Conservation (phyloP, 108 stramenopile genomes). For the Cyclotella kingstonii region DNA sequence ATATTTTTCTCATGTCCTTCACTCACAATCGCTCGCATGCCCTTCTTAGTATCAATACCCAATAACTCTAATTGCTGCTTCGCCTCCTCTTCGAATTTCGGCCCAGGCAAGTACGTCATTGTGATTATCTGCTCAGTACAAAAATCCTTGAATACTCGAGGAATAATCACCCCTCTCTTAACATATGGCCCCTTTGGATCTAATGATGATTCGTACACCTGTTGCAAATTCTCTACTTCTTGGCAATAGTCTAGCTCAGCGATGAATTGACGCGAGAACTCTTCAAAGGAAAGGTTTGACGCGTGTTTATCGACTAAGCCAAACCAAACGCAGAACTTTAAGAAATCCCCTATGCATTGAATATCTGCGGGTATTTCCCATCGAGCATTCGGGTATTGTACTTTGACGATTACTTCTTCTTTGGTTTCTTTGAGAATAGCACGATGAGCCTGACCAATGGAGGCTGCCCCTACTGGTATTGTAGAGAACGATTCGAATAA, state of each 20-base stretch:
- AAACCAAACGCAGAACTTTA: slow-evolving; percentile 65
- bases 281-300: slow-evolving; percentile 55
- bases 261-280: slow-evolving; percentile 73
- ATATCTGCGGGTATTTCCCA: slow-evolving; percentile 85
- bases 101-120: slow-evolving; percentile 73
- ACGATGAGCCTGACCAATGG: slow-evolving; percentile 90
- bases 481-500: slow-evolving; percentile 79
- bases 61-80: slow-evolving; percentile 50
- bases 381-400: slow-evolving; percentile 87
- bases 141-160: slow-evolving; percentile 48
- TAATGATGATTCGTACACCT: slow-evolving; percentile 56
- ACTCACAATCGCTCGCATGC: slow-evolving; percentile 41
- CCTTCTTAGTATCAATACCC: slow-evolving; percentile 61
- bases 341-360: slow-evolving; percentile 67
- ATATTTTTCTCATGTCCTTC: slow-evolving; percentile 18
- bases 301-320: slow-evolving; percentile 63
- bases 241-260: slow-evolving; percentile 64
- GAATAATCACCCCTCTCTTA: slow-evolving; percentile 50
- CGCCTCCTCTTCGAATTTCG: slow-evolving; percentile 73
- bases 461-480: slow-evolving; percentile 86
- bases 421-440: slow-evolving; percentile 46
- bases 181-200: slow-evolving; percentile 62
- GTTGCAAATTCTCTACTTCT: slow-evolving; percentile 56
- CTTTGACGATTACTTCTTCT: slow-evolving; percentile 86
- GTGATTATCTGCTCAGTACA: slow-evolving; percentile 67